Conservation (phyloP, 768 basidiomycete genomes). For the Melanogaster broomeanus region DNA sequence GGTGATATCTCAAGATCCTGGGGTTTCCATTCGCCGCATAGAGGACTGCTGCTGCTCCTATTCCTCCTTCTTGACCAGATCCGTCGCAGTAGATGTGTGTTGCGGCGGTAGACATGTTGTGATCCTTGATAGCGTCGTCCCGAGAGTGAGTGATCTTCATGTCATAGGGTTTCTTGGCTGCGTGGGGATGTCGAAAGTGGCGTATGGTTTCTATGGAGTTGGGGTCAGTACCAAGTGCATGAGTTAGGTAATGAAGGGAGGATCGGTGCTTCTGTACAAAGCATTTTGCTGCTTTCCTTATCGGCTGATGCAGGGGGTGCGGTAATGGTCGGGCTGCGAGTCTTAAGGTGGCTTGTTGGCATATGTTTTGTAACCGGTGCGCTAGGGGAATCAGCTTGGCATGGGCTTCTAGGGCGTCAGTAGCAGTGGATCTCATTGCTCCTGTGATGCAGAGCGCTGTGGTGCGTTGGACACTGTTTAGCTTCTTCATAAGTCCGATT, state of each 20-base stretch:
- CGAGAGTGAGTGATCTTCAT: not conserved
- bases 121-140: not conserved
- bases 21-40: not conserved
- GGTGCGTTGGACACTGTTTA: not conserved
- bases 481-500: not conserved
- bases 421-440: constrained; percentile 14
- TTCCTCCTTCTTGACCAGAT: not conserved
- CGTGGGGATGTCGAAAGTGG: not conserved
- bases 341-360: not conserved
- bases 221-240: not conserved
- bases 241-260: not conserved
- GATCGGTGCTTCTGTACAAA: not conserved
- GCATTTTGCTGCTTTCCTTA: not conserved
- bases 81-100: not conserved
- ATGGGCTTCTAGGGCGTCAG: constrained; percentile 5
- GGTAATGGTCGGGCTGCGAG: not conserved
- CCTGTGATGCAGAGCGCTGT: constrained; percentile 10
- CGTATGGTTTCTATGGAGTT: not conserved
- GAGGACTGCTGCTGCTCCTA: not conserved
- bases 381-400: not conserved
- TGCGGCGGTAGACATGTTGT: not conserved
- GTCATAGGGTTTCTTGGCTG: not conserved
- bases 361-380: not conserved
- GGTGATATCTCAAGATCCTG: not conserved
- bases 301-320: not conserved